These are phyloP conservation scores for Apiospora arundinis DNA, from an alignment of 2,329 filamentous ascomycete genomes.

Conservation along the genomic window DNA sequence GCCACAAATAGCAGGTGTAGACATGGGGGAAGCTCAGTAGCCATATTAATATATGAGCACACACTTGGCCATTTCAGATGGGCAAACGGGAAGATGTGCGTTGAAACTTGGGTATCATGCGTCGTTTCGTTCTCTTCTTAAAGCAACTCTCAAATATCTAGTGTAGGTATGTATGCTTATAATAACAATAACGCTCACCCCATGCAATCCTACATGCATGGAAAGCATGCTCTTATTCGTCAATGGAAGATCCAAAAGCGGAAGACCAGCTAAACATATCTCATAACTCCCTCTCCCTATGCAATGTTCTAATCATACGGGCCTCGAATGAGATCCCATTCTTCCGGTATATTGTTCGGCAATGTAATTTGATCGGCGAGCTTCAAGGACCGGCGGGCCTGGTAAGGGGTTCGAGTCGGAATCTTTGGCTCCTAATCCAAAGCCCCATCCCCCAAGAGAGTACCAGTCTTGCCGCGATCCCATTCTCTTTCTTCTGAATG, in stretches of 20 bases:
- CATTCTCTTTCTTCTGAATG: constrained; percentile 68
- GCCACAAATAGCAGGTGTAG: no score
- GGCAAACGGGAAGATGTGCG: neutral
- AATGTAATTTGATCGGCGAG: neutral
- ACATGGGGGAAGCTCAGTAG: no score
- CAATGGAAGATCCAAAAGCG: neutral
- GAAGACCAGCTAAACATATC: neutral
- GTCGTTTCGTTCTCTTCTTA: neutral
- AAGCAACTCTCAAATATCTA: neutral
- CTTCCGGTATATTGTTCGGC: neutral
- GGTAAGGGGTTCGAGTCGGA: neutral
- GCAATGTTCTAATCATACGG: neutral
- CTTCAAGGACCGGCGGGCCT: neutral
- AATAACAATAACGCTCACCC: neutral
- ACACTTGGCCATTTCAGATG: neutral
- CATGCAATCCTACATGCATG: neutral
- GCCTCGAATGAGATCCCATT: constrained; percentile 1
- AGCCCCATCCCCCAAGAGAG: neutral
- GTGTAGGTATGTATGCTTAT: neutral
- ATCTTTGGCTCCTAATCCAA: neutral
- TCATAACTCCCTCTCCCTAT: neutral
- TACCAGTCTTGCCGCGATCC: constrained; percentile 59
- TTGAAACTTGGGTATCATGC: neutral
- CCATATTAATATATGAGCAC: no score
- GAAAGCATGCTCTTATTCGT: neutral